A percentile compares a stretch with the other conserved stretches of the same genome.
Evolutionary conservation across 192 early-diverging fungal genomes (phyloP).

Genomic region (Lunasporangiospora selenospora): DNA sequence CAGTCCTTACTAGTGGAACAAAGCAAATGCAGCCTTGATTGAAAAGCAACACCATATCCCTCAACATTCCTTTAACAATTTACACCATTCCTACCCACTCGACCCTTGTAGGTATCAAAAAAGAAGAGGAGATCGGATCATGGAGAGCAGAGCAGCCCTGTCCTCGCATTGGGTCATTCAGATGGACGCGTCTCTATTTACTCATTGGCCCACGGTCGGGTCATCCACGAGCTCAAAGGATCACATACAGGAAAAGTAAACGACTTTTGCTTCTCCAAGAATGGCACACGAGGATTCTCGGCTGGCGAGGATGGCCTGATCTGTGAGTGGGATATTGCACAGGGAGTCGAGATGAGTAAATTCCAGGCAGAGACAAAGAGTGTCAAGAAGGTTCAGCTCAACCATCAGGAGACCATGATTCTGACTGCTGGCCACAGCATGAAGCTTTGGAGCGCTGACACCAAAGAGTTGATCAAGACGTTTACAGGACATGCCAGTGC

Average conservation of each 20-base stretch:
- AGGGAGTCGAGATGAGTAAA: constrained; percentile 55
- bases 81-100: background rate
- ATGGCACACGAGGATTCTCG: constrained; percentile 55
- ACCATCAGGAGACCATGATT: constrained; percentile 58
- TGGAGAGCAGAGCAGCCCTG: constrained; percentile 20
- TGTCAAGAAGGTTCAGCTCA: constrained; percentile 54
- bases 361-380: constrained; percentile 59
- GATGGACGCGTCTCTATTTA: constrained; percentile 57
- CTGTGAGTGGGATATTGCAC: constrained; percentile 61
- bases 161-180: constrained; percentile 59
- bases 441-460: constrained; percentile 58
- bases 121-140: constrained; percentile 42
- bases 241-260: constrained; percentile 54
- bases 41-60: too few relatives aligned
- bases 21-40: too few relatives aligned
- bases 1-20: too few relatives aligned
- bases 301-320: constrained; percentile 56
- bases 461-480: constrained; percentile 53
- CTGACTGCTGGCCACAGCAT: constrained; percentile 62
- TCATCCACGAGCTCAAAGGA: constrained; percentile 51
- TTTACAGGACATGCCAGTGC: constrained; percentile 62
- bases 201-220: constrained; percentile 54
- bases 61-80: too few relatives aligned
- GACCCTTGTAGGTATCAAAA: constrained; percentile 26
- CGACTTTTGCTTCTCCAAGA: constrained; percentile 56